phyloP scores from a whole-genome alignment of 768 basidiomycete species.

The Pleurotus eryngii region DNA sequence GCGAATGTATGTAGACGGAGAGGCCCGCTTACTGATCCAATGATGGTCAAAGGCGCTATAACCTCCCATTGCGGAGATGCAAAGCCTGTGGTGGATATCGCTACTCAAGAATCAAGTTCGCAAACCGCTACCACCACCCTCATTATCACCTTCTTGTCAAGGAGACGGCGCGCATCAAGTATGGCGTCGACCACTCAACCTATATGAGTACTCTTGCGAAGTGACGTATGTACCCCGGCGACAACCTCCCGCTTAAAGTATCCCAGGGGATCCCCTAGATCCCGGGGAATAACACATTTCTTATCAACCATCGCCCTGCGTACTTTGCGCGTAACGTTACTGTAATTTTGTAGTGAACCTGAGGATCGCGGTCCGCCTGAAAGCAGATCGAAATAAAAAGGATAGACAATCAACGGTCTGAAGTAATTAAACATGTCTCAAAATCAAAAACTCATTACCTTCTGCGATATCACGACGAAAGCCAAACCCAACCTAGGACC shows the following conservation, averaged over 20 bases:
- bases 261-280: too few species aligned
- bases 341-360: too few species aligned
- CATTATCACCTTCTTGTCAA: slow-evolving; percentile 54
- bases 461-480: neutral
- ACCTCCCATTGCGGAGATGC: slow-evolving; percentile 61
- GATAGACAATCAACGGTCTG: neutral
- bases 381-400: neutral
- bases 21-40: neutral
- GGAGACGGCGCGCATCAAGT: slow-evolving; percentile 49
- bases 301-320: too few species aligned
- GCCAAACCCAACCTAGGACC: neutral
- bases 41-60: slow-evolving; percentile 39
- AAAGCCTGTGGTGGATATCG: slow-evolving; percentile 55
- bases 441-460: slow-evolving; percentile 4
- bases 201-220: slow-evolving; percentile 57
- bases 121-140: slow-evolving; percentile 38
- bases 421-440: slow-evolving; percentile 8
- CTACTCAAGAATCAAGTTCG: slow-evolving; percentile 40
- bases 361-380: too few species aligned
- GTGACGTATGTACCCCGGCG: neutral
- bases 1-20: too few species aligned
- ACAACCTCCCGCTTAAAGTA: too few species aligned
- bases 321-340: too few species aligned
- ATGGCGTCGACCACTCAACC: slow-evolving; percentile 56
- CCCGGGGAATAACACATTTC: too few species aligned